Percentiles rank a stretch among this genome's conserved stretches.
These are phyloP conservation scores for Cutaneotrichosporon cyanovorans DNA, from an alignment of 1,284 basidiomycete species.

Conservation along the genomic window DNA sequence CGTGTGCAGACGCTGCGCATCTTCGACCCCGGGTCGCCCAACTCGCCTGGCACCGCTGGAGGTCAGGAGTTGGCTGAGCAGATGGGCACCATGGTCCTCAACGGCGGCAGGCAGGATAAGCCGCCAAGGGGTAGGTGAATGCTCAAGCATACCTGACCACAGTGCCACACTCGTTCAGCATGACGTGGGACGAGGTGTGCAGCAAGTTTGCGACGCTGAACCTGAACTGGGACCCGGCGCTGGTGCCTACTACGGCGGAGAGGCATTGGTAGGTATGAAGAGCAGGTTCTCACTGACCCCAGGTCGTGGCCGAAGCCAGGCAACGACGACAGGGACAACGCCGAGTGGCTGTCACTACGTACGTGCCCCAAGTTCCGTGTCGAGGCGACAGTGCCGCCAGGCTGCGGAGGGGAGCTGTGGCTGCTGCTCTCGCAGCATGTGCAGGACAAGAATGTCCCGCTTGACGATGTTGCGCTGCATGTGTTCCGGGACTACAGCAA, in stretches of 20 bases:
- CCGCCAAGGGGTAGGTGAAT: background rate
- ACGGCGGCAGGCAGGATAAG: too few relatives aligned
- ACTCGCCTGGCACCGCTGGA: background rate
- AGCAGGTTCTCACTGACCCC: background rate
- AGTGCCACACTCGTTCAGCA: conserved; percentile 20
- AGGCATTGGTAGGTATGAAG: conserved; percentile 61
- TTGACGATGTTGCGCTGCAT: conserved; percentile 66
- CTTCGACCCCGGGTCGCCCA: conserved; percentile 31
- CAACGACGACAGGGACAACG: background rate
- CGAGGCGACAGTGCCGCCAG: conserved; percentile 9
- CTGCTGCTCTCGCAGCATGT: conserved; percentile 72
- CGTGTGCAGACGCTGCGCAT: conserved; percentile 25
- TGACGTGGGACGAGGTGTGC: conserved; percentile 66
- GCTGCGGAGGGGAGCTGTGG: conserved; percentile 57
- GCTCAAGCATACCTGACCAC: background rate
- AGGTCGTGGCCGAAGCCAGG: conserved; percentile 53
- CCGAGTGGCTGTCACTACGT: conserved; percentile 4
- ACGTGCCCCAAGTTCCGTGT: conserved; percentile 26
- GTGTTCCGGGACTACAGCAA: conserved; percentile 42
- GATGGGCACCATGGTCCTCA: too few relatives aligned
- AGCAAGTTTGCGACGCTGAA: conserved; percentile 72
- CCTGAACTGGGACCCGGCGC: conserved; percentile 74
- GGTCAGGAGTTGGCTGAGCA: background rate
- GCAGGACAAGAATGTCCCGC: conserved; percentile 51
- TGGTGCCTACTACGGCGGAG: conserved; percentile 52